Percentiles rank a stretch among this genome's conserved stretches.
These are phyloP conservation scores for Fusarium tjaetaba DNA, from an alignment of 2,329 filamentous ascomycete species.

Conservation along the genomic window DNA sequence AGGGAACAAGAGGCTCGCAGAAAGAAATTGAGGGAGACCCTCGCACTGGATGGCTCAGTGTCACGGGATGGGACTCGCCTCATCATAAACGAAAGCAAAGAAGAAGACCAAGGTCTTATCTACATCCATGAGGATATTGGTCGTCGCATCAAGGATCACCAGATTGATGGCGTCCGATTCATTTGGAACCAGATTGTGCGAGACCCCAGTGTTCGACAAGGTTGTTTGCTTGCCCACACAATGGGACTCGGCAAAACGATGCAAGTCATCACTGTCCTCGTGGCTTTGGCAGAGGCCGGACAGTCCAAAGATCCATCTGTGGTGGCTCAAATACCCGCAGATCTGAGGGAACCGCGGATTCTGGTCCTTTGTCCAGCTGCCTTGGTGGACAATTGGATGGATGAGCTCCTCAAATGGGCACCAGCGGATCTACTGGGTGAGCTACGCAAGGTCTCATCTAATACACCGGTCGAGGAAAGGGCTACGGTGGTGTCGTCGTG, in stretches of 20 bases:
- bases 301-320: slow-evolving; percentile 66
- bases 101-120: slow-evolving; percentile 67
- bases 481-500: slow-evolving; percentile 63
- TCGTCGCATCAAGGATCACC: slow-evolving; percentile 77
- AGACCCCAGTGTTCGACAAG: slow-evolving; percentile 67
- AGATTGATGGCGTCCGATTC: slow-evolving; percentile 83
- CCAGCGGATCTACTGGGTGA: slow-evolving; percentile 64
- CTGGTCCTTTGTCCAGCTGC: slow-evolving; percentile 80
- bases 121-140: slow-evolving; percentile 74
- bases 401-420: slow-evolving; percentile 79
- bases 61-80: slow-evolving; percentile 60
- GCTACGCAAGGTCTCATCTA: slow-evolving; percentile 64
- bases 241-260: slow-evolving; percentile 96
- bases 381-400: slow-evolving; percentile 83
- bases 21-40: slow-evolving; percentile 56
- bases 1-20: slow-evolving; percentile 65
- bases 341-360: slow-evolving; percentile 70
- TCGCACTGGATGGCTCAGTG: slow-evolving; percentile 56
- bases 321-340: slow-evolving; percentile 72
- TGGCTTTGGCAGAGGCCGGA: slow-evolving; percentile 75
- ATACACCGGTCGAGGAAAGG: slow-evolving; percentile 51
- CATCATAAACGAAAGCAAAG: slow-evolving; percentile 74
- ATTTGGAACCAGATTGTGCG: slow-evolving; percentile 86
- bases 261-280: slow-evolving; percentile 86
- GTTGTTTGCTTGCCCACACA: slow-evolving; percentile 85